Base-by-base conservation (phyloP, 768 basidiomycete genomes). In the Russula emetica region DNA sequence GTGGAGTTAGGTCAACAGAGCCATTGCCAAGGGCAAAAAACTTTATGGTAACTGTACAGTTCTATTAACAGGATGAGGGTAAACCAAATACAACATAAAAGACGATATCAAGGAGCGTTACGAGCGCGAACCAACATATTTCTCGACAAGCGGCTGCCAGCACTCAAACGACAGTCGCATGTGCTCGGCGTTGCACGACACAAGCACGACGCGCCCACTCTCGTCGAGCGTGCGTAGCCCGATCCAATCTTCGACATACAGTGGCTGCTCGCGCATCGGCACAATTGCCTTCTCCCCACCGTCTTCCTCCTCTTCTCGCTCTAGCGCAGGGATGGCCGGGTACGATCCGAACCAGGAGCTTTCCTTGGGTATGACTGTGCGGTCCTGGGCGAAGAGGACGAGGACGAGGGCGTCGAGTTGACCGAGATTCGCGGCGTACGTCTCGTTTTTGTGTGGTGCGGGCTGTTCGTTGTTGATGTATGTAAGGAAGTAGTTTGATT, bases 271-370 rank as follows among this genome's bases (percentile, higher is more conserved):
- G 40, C 78, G 81, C 89, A 94, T 88, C 2, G 88, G 85, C 32
- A 93, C 75, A 51, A 90, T 79, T 1, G 70, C 70, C 70, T 71
- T 76, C 52, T 72, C 72, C 5, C 13, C 45, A 10, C 10, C 5
- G 6, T 3, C 40, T 2, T 5, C 32, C 32, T 34, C 75, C 18
- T 80, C 77, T 8, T 30, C 30, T 30, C 1, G 30, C 30, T 7
- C 30, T 30, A 5, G 30, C 2, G 75, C 76, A 22, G 45, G 16
- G 20, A 20, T 7, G 1, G 18, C 1, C 2, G 78, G 78, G 69
- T 88, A 87, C 4, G 87, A 86, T 6, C 89, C 90, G 73, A 94
- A 94, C 92, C 91, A 93, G 13, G 88, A 77, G 68, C 83, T 90
- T 74, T 93, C 91, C 73, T 90, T 91, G 0, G 92, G 92, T n/a